Conservation (phyloP, 164 flowering plant species). For the Berberis vulgaris region DNA sequence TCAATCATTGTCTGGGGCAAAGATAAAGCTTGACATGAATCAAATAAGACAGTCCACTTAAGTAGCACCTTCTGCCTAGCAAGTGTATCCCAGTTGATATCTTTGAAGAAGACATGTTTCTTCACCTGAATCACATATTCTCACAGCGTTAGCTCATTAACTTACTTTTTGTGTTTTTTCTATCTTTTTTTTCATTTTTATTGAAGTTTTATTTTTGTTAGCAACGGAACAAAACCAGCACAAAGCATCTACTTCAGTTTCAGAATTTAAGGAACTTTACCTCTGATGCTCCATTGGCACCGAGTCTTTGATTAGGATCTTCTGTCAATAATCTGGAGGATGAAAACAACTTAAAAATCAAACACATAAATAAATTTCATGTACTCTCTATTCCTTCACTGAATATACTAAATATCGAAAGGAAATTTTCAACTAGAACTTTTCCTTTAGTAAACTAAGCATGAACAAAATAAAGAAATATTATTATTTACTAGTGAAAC, state of each 20-base stretch:
- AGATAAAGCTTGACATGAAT: background rate
- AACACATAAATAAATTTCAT: background rate
- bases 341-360: background rate
- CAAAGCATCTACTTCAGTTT: background rate
- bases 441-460: too few species aligned
- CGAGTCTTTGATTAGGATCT: constrained; percentile 96
- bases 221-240: background rate
- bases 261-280: constrained; percentile 21
- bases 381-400: background rate
- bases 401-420: too few species aligned
- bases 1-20: background rate
- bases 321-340: constrained; percentile 73
- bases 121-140: constrained; percentile 58
- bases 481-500: too few species aligned
- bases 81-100: constrained; percentile 97
- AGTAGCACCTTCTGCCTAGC: constrained; percentile 87
- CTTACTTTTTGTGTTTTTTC: too few species aligned
- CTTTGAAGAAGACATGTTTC: constrained; percentile 83
- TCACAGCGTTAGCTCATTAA: too few species aligned
- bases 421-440: too few species aligned
- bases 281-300: constrained; percentile 95
- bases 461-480: too few species aligned
- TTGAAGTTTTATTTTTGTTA: constrained; percentile 1
- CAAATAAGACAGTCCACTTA: background rate
- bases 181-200: background rate